These are phyloP conservation scores for Leccinum barrowsii DNA, from an alignment of 768 basidiomycete genomes.

Conservation along the genomic window DNA sequence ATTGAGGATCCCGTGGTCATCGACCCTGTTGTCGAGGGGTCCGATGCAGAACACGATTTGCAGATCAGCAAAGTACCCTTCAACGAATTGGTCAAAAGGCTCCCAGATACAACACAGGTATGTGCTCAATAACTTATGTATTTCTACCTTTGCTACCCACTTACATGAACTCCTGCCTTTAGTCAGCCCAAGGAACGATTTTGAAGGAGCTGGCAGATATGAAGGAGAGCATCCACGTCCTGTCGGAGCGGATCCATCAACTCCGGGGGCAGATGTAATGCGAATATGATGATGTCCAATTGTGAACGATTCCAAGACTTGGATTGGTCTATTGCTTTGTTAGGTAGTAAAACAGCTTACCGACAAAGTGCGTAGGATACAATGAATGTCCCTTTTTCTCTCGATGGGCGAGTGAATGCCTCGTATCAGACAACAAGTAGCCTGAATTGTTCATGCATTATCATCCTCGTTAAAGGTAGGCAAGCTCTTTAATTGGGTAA, in stretches of 20 bases:
- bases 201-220: slow-evolving; percentile 60
- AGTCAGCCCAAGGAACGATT: slow-evolving; percentile 73
- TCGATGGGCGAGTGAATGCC: neutral
- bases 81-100: slow-evolving; percentile 54
- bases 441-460: neutral
- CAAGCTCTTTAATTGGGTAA: slow-evolving; percentile 52
- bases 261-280: slow-evolving; percentile 15
- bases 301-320: neutral
- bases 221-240: slow-evolving; percentile 38
- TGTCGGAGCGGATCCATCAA: slow-evolving; percentile 36
- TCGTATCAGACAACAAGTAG: neutral
- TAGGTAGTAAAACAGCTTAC: slow-evolving; percentile 1
- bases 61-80: slow-evolving; percentile 71
- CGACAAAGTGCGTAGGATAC: neutral
- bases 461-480: neutral
- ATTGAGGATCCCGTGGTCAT: slow-evolving; percentile 49
- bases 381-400: neutral
- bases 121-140: slow-evolving; percentile 21
- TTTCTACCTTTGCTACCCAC: slow-evolving; percentile 3
- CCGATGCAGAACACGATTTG: slow-evolving; percentile 50
- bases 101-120: slow-evolving; percentile 73
- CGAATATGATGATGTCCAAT: neutral
- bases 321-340: neutral
- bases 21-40: slow-evolving; percentile 60
- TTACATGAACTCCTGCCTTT: neutral